Evolutionary conservation across 208 protist genomes (phyloP).

Genomic region (Vickermania spadyakhi): DNA sequence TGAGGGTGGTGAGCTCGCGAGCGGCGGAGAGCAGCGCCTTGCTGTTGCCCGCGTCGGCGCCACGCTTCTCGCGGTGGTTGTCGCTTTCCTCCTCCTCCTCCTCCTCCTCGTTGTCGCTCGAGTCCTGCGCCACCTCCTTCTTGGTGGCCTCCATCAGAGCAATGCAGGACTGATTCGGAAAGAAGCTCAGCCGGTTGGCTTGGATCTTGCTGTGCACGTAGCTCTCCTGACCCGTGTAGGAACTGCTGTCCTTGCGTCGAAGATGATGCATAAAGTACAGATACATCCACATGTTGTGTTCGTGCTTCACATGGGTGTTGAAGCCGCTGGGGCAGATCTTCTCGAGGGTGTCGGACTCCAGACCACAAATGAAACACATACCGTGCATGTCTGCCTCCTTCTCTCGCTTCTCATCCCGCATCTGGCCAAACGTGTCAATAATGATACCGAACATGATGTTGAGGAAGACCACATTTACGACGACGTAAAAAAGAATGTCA

Average conservation of each 20-base stretch:
- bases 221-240: conserved; percentile 81
- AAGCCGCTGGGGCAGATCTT: conserved; percentile 57
- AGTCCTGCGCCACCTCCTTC: neutral
- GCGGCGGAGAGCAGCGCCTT: neutral
- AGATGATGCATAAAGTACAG: conserved; percentile 90
- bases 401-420: conserved; percentile 79
- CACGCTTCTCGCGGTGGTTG: neutral
- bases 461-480: conserved; percentile 90
- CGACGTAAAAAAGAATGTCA: conserved; percentile 89
- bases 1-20: neutral
- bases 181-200: conserved; percentile 53
- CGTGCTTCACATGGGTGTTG: conserved; percentile 67
- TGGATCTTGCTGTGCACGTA: conserved; percentile 60
- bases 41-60: neutral
- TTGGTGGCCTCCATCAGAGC: conserved; percentile 16
- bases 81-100: conserved; percentile 11
- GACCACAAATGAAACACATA: conserved; percentile 91
- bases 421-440: conserved; percentile 89
- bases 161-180: conserved; percentile 58
- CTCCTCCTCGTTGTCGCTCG: conserved; percentile 14
- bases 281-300: conserved; percentile 96
- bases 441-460: conserved; percentile 95
- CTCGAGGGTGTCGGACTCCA: conserved; percentile 79
- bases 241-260: conserved; percentile 54
- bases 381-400: conserved; percentile 74